Conservation (phyloP, 768 basidiomycete genomes). For the Auriscalpium orientale region DNA sequence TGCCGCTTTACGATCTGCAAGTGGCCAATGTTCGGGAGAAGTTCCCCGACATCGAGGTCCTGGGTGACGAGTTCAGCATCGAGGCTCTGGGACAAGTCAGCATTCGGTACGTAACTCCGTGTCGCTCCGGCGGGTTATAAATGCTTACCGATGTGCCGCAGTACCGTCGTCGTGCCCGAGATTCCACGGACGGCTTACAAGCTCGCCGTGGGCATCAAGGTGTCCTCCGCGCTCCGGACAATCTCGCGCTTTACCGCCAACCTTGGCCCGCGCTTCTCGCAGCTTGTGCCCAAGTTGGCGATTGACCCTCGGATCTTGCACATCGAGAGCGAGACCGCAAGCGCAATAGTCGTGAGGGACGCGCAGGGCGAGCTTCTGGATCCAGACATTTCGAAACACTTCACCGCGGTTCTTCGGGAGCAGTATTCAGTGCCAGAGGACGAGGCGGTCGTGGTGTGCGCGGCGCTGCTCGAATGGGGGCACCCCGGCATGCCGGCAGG, state of each 20-base stretch:
- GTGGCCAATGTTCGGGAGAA: constrained; percentile 35
- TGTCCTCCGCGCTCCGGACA: constrained; percentile 50
- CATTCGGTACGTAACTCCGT: constrained; percentile 33
- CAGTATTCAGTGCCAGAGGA: constrained; percentile 31
- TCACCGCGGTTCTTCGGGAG: constrained; percentile 42
- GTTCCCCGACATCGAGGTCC: constrained; percentile 34
- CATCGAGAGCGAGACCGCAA: constrained; percentile 42
- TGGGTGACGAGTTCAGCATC: constrained; percentile 35
- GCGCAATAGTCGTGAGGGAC: constrained; percentile 33
- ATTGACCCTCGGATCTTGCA: constrained; percentile 35
- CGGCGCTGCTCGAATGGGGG: constrained; percentile 47
- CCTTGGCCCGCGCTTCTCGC: constrained; percentile 51
- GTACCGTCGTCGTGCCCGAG: constrained; percentile 41
- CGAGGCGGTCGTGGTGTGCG: constrained; percentile 41
- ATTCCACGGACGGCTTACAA: constrained; percentile 41
- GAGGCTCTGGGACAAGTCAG: constrained; percentile 43
- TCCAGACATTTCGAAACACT: constrained; percentile 44
- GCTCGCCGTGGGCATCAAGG: constrained; percentile 46
- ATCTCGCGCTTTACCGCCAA: constrained; percentile 53
- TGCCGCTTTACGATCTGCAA: constrained; percentile 52
- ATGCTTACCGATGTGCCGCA: background rate
- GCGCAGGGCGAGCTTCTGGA: constrained; percentile 21
- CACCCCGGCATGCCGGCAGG: constrained; percentile 34
- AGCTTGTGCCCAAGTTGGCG: constrained; percentile 41
- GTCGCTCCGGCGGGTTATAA: background rate